Base-by-base conservation (phyloP, 768 basidiomycete genomes). In the Lentinula raphanica region DNA sequence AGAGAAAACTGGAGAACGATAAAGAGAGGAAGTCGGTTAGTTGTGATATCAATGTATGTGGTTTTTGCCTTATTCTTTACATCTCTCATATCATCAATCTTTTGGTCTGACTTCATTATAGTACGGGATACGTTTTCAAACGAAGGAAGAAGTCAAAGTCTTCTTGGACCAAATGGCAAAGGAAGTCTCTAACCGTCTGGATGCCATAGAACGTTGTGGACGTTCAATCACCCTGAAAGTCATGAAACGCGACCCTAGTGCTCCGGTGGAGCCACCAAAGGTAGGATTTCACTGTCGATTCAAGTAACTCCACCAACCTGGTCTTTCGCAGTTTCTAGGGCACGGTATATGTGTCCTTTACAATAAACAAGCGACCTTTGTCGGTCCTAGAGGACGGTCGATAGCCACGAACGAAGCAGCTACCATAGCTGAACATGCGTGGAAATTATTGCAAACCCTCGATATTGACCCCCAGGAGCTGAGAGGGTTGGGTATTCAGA, bases 81-180 rank as follows among this genome's bases (percentile, higher is more conserved):
- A n/a, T n/a, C n/a, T n/a, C n/a, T n/a, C n/a, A 13, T 49, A 15
- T 31, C 13, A 38, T 40, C 27, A 13, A 5, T 49, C 0, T 2
- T 27, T 54, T 28, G 7, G 9, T 3, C 27, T 35, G 36, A 17
- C 49, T 49, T 15, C 1, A 32, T 25, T 15, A 3, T 56, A 97
- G 94, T 99, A 98, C 68, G 97, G 94, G 0, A 97, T 99, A 56
- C 86, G 97, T 3, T 98, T 98, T 69, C 84, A 89, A 65, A 84
- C 84, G 57, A 79, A 86, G 58, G 86, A 86, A 36, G 87, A 97
- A 67, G 93, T 90, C 5, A 86, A 93, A 67, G 71, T 74, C 2
- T 97, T 96, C 65, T 72, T 97, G 6, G 76, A 74, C 49, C 84
- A 88, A 59, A 82, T 99, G 75, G 87, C 88, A 0, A 78, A 75